A percentile compares a stretch with the other conserved stretches of the same genome.
These are phyloP conservation scores for Chalciporus sp. DNA, from an alignment of 1,284 basidiomycete species.

Conservation along the genomic window DNA sequence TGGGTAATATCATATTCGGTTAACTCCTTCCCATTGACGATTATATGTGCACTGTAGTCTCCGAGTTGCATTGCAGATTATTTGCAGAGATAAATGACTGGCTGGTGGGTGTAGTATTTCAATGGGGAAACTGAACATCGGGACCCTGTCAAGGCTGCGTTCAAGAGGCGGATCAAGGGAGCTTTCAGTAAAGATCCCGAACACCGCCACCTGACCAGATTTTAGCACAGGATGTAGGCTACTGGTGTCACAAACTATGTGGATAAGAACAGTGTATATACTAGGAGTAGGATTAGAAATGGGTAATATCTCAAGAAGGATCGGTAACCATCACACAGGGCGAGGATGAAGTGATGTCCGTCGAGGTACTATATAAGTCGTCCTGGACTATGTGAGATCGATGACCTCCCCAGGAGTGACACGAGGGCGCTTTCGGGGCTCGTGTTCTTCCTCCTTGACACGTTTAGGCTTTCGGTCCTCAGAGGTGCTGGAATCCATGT, in stretches of 20 bases:
- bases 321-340: too few relatives aligned
- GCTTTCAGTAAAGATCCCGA: too few relatives aligned
- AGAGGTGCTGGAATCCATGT: neutral
- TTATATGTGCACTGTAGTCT: conserved; percentile 10
- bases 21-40: conserved; percentile 13
- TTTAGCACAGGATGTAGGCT: too few relatives aligned
- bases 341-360: too few relatives aligned
- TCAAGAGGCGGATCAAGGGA: too few relatives aligned
- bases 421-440: neutral
- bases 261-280: too few relatives aligned
- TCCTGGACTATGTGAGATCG: conserved; percentile 14
- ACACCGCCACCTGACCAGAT: too few relatives aligned
- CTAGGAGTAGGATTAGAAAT: too few relatives aligned
- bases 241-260: too few relatives aligned
- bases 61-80: conserved; percentile 14
- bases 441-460: conserved; percentile 13
- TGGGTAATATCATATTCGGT: conserved; percentile 16
- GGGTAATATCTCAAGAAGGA: too few relatives aligned
- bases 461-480: conserved; percentile 14
- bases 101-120: neutral
- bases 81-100: neutral
- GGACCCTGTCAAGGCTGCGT: too few relatives aligned
- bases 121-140: neutral
- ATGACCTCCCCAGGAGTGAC: conserved; percentile 14
- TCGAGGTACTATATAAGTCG: too few relatives aligned